Conservation (phyloP, 495 filamentous ascomycete genomes). For the Penicillium fimorum region DNA sequence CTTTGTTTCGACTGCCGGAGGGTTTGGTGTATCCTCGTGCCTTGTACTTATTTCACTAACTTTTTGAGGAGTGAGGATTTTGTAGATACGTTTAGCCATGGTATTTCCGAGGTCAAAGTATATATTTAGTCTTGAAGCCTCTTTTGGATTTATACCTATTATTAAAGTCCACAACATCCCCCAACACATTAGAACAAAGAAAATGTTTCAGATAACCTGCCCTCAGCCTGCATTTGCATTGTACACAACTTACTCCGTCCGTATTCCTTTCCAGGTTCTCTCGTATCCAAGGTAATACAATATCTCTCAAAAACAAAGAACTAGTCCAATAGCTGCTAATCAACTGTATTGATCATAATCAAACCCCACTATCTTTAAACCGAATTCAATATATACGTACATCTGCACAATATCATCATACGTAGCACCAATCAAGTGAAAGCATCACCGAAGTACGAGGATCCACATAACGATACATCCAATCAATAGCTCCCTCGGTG, state of each 20-base stretch:
- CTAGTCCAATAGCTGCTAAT: neutral
- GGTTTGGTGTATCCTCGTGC: neutral
- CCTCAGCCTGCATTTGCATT: too few species aligned
- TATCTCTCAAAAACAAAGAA: neutral
- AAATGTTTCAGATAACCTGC: neutral
- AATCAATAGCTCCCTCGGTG: too few species aligned
- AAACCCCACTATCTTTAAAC: too few species aligned
- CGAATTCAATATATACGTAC: neutral
- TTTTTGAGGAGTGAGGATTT: neutral
- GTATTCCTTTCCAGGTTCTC: neutral
- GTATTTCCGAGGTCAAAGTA: neutral
- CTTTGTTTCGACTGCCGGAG: neutral
- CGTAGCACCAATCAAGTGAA: neutral
- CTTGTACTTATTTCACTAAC: constrained; percentile 6
- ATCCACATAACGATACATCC: neutral
- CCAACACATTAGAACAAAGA: neutral
- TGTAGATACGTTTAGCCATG: neutral
- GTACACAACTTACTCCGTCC: neutral
- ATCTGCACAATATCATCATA: neutral
- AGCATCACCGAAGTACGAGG: neutral
- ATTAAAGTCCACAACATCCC: neutral
- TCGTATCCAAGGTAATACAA: neutral
- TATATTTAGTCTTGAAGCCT: too few species aligned
- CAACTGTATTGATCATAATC: too few species aligned
- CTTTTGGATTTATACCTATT: neutral